phyloP scores from a whole-genome alignment of 805 yeast species.

The Helenozyma rhizophorensis region DNA sequence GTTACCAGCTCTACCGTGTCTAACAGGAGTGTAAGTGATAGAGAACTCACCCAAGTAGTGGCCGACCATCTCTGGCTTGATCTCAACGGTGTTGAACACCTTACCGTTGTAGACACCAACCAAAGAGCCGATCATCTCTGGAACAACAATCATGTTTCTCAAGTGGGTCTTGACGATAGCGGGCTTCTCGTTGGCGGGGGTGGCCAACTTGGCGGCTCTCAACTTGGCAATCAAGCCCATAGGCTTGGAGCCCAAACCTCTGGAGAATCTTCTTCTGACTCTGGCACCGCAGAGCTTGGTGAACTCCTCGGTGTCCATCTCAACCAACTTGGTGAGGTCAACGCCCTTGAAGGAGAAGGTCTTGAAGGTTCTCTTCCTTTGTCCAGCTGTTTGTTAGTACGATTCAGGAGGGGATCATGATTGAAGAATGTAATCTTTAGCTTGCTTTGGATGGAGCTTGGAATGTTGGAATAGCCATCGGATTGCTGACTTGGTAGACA shows the following conservation, averaged over 20 bases:
- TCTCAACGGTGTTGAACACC: constrained; percentile 97
- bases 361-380: constrained; percentile 90
- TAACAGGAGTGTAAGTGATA: constrained; percentile 98
- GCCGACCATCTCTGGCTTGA: constrained; percentile 99
- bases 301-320: constrained; percentile 94
- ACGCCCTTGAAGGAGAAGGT: constrained; percentile 99
- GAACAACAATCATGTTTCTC: constrained; percentile 97
- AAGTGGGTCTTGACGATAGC: constrained; percentile 97
- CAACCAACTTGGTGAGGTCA: constrained; percentile 89
- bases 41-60: constrained; percentile 99
- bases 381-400: too few species aligned
- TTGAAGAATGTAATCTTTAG: too few species aligned
- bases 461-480: too few species aligned
- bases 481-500: too few species aligned
- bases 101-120: constrained; percentile 99
- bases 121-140: constrained; percentile 99
- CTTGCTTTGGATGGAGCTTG: too few species aligned
- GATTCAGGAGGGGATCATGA: too few species aligned
- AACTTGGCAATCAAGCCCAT: constrained; percentile 95
- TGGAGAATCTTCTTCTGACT: constrained; percentile 99
- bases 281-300: constrained; percentile 96
- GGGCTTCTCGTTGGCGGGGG: constrained; percentile 94
- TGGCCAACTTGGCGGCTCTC: constrained; percentile 92
- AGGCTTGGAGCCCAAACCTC: constrained; percentile 95
- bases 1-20: constrained; percentile 98